Base-by-base conservation (phyloP, 1,284 basidiomycete genomes). In the Sporisorium scitamineum region DNA sequence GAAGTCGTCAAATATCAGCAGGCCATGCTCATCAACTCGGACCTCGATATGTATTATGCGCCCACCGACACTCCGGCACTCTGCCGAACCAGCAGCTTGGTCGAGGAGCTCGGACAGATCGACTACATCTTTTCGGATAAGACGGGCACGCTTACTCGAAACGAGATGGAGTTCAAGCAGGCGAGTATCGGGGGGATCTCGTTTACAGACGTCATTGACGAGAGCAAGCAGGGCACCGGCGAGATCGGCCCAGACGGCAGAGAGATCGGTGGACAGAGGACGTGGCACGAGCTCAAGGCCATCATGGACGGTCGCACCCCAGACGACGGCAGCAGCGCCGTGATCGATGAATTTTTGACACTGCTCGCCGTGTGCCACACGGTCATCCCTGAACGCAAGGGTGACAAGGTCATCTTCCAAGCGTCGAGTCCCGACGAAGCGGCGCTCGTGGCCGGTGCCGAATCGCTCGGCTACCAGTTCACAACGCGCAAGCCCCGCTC, bases 101-200 rank as follows among this genome's bases (percentile, higher is more conserved):
- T 99, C 10, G 97, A 99, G 86, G 97, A 99, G 85, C 91, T 99
- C 13, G 97, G 97, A 0, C 96, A 98, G 86, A 98, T 99, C 76
- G 94, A 97, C 87, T 99, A 96, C 85, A 94, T 99, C 29, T 99
- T 99, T 87, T 95, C 93, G 58, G 97, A 99, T 88, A 99, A 99
- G 88, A 99, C 96, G 0, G 96, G 96, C 5, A 99, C 97, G 0
- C 88, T 99, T 37, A 99, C 96, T 4, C 90, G 94, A 66, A 99
- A 99, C 87, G 85, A 97, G 86, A 99, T 99, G 97, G 95, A 98
- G 87, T 99, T 99, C 86, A 90, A 91, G 27, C 92, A 93, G 85
- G 97, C 93, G 83, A 92, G 91, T 52, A 91, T 99, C 61, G 94
- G 90, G 18, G 97, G 97, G 3, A 89, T 92, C 8, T 92, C 92